phyloP scores from a whole-genome alignment of 805 yeast genomes.

The Candida khao-thaluensis region DNA sequence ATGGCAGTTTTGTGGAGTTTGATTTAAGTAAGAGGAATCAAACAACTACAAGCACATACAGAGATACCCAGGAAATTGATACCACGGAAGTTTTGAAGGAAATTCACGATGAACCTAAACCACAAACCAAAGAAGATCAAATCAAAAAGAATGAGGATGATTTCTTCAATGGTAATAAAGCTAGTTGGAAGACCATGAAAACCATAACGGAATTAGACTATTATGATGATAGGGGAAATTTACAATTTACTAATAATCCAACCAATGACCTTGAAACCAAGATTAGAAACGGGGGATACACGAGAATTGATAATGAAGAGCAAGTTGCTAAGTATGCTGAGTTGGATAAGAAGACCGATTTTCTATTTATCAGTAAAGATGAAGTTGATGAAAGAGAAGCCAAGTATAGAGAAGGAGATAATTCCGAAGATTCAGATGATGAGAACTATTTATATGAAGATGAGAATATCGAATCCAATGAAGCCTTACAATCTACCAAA shows the following conservation, averaged over 20 bases:
- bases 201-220: conserved; percentile 74
- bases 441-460: conserved; percentile 23
- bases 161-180: conserved; percentile 41
- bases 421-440: conserved; percentile 19
- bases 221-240: conserved; percentile 76
- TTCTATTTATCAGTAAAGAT: conserved; percentile 36
- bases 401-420: conserved; percentile 25
- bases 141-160: conserved; percentile 20
- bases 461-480: conserved; percentile 48
- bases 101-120: not conserved
- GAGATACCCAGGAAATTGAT: conserved; percentile 3
- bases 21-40: conserved; percentile 12
- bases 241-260: conserved; percentile 39
- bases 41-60: not conserved
- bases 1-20: conserved; percentile 17
- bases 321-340: conserved; percentile 71
- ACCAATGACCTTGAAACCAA: conserved; percentile 31
- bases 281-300: conserved; percentile 61
- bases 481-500: conserved; percentile 76
- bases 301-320: conserved; percentile 82
- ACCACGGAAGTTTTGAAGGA: conserved; percentile 2
- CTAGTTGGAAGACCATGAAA: conserved; percentile 81
- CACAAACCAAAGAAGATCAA: conserved; percentile 5
- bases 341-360: conserved; percentile 53
- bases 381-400: conserved; percentile 22